Conservation (phyloP, 1,284 basidiomycete species). For the Wolfiporia cocos region DNA sequence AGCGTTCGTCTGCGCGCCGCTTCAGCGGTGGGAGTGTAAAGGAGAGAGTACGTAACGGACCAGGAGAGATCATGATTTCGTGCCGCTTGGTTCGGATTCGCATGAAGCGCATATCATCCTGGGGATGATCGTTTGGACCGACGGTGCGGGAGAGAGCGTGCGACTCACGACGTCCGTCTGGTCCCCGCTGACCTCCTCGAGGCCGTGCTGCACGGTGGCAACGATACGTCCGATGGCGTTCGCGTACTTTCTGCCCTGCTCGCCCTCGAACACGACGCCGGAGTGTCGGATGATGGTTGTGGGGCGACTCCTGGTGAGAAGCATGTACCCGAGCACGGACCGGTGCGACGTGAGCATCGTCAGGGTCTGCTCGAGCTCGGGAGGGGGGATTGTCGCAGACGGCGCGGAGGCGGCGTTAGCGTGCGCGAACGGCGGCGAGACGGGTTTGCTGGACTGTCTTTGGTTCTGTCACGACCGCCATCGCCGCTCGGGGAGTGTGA, state of each 20-base stretch:
- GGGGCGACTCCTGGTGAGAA: conserved; percentile 64
- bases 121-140: conserved; percentile 2
- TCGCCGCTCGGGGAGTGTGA: too few species aligned
- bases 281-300: conserved; percentile 75
- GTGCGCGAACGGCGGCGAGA: neutral
- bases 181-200: conserved; percentile 64
- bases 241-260: conserved; percentile 78
- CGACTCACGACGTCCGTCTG: conserved; percentile 46
- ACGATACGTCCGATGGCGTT: conserved; percentile 75
- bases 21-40: neutral
- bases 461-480: too few species aligned
- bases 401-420: neutral
- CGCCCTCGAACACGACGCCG: conserved; percentile 84
- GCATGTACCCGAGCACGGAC: conserved; percentile 83
- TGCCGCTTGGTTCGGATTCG: conserved; percentile 87
- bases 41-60: conserved; percentile 36
- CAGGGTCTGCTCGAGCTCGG: conserved; percentile 76
- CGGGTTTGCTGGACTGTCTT: conserved; percentile 4
- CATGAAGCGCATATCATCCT: conserved; percentile 89
- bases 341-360: conserved; percentile 73
- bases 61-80: conserved; percentile 92
- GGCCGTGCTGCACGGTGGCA: conserved; percentile 63
- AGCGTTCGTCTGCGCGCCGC: conserved; percentile 60
- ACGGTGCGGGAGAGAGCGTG: conserved; percentile 2
- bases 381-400: conserved; percentile 33